Conservation (phyloP, 805 yeast genomes). For the Wickerhamomyces bovis region DNA sequence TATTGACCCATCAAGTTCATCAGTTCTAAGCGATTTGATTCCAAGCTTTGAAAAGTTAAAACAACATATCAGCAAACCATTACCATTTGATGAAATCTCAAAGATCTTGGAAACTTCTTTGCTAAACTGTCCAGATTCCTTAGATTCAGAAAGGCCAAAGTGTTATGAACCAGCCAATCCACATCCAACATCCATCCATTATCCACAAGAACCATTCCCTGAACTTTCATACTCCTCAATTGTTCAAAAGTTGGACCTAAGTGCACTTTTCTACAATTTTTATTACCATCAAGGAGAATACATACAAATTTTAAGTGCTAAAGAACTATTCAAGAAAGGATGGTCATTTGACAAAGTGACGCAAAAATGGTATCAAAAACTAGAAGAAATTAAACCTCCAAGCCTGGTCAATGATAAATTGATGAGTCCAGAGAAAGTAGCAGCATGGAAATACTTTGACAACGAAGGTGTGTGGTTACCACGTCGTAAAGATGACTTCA, state of each 20-base stretch:
- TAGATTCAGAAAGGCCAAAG: conserved; percentile 81
- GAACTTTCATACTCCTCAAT: conserved; percentile 50
- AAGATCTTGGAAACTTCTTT: conserved; percentile 69
- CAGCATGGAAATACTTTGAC: conserved; percentile 77
- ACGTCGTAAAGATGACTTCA: conserved; percentile 54
- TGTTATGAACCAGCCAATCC: conserved; percentile 66
- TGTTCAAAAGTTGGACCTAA: conserved; percentile 70
- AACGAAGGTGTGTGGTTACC: conserved; percentile 65
- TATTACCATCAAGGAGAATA: conserved; percentile 73
- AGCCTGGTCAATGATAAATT: conserved; percentile 21
- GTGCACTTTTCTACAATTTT: conserved; percentile 87
- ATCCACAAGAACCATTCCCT: conserved; percentile 73
- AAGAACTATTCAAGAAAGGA: conserved; percentile 70
- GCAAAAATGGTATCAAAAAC: conserved; percentile 76
- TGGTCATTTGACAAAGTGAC: conserved; percentile 76
- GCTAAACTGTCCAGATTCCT: conserved; percentile 88
- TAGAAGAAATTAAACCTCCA: conserved; percentile 34
- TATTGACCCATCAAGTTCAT: conserved; percentile 2
- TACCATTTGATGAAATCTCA: conserved; percentile 47
- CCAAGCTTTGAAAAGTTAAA: conserved; percentile 27
- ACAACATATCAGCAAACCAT: conserved; percentile 43
- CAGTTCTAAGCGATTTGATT: conserved; percentile 22
- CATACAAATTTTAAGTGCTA: conserved; percentile 71
- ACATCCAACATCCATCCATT: conserved; percentile 84
- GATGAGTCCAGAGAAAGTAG: conserved; percentile 36